These are phyloP conservation scores for Kregervanrija fluxuum DNA, from an alignment of 805 yeast species.

Conservation along the genomic window DNA sequence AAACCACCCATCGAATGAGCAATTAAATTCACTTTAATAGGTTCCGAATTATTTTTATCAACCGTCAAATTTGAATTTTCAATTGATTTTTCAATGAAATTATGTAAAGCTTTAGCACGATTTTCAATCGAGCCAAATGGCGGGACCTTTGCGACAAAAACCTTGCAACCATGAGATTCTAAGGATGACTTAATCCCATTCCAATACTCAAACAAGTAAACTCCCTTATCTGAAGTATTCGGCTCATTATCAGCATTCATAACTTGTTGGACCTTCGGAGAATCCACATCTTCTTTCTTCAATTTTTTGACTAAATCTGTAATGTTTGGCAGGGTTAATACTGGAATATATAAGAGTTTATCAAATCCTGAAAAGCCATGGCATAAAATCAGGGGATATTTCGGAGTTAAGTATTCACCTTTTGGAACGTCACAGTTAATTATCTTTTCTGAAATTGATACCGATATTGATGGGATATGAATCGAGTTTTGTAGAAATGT, in stretches of 20 bases:
- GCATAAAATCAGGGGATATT: slow-evolving; percentile 70
- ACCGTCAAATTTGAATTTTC: slow-evolving; percentile 12
- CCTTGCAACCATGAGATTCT: slow-evolving; percentile 55
- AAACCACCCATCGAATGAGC: slow-evolving; percentile 96
- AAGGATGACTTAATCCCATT: slow-evolving; percentile 64
- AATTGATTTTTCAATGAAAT: slow-evolving; percentile 34
- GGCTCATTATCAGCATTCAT: slow-evolving; percentile 8
- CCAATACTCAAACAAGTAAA: slow-evolving; percentile 65
- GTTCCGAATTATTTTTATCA: slow-evolving; percentile 24
- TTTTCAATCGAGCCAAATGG: slow-evolving; percentile 71
- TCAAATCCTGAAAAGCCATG: slow-evolving; percentile 89
- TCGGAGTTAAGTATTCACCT: slow-evolving; percentile 48
- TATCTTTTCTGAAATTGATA: too few species aligned
- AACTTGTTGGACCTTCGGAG: background rate
- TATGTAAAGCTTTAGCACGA: slow-evolving; percentile 53
- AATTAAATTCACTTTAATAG: slow-evolving; percentile 57
- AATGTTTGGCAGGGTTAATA: slow-evolving; percentile 6
- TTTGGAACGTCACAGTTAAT: slow-evolving; percentile 12
- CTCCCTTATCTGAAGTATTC: slow-evolving; percentile 15
- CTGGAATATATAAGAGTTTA: slow-evolving; percentile 35
- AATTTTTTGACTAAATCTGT: background rate
- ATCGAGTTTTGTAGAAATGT: too few species aligned
- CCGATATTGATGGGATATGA: too few species aligned
- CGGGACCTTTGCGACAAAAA: slow-evolving; percentile 70
- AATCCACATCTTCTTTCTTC: background rate